phyloP scores from a whole-genome alignment of 345 rosid genomes.

The Aethionema arabicum region DNA sequence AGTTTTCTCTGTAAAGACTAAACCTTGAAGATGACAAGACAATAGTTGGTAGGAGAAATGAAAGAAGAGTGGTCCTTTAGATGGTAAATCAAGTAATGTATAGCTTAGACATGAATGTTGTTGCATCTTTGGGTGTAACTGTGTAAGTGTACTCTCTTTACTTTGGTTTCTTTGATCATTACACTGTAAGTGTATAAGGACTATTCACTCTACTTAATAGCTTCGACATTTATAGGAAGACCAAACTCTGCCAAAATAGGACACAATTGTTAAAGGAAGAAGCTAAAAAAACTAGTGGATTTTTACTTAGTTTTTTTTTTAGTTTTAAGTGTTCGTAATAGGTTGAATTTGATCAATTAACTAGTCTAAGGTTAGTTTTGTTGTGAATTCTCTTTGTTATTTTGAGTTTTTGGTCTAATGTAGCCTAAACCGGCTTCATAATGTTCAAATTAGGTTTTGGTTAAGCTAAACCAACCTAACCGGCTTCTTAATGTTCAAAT shows the following conservation, averaged over 20 bases:
- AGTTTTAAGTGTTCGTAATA: too few species aligned
- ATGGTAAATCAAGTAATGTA: slow-evolving; percentile 26
- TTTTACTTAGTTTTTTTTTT: slow-evolving; percentile 14
- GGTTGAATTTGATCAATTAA: too few species aligned
- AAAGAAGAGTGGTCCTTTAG: slow-evolving; percentile 35
- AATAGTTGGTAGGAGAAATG: slow-evolving; percentile 28
- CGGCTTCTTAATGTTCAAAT: too few species aligned
- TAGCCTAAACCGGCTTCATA: too few species aligned
- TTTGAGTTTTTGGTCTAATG: too few species aligned
- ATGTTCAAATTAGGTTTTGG: too few species aligned
- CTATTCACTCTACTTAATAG: slow-evolving; percentile 24
- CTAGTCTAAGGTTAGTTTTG: too few species aligned
- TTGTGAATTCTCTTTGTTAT: too few species aligned
- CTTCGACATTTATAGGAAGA: slow-evolving; percentile 28
- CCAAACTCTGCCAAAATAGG: slow-evolving; percentile 24
- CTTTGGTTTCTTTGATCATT: slow-evolving; percentile 9
- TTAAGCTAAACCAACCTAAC: too few species aligned
- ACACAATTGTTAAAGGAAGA: background rate
- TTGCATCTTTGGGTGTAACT: slow-evolving; percentile 12
- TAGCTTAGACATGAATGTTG: slow-evolving; percentile 26
- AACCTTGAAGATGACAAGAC: slow-evolving; percentile 9
- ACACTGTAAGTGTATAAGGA: slow-evolving; percentile 13
- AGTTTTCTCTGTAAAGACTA: slow-evolving; percentile 20
- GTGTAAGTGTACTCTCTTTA: slow-evolving; percentile 16
- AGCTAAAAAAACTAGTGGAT: slow-evolving; percentile 4